Conservation (phyloP, 2,329 filamentous ascomycete species). For the Fusarium longipes region DNA sequence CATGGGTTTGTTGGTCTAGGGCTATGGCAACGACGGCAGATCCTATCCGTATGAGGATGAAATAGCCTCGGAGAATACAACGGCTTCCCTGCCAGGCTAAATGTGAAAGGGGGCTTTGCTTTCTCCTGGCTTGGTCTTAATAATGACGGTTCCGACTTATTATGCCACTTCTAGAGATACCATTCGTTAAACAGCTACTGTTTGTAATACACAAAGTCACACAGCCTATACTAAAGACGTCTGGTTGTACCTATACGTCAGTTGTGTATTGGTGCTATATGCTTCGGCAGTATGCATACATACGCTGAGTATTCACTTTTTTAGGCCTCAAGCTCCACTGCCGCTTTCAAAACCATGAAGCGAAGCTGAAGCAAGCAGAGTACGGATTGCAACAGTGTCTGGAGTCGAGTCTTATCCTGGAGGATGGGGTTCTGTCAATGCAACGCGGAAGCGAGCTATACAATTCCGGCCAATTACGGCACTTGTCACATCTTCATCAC, state of each 20-base stretch:
- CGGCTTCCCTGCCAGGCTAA: conserved; percentile 39
- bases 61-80: conserved; percentile 30
- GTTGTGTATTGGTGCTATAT: conserved; percentile 12
- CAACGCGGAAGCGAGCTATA: conserved; percentile 16
- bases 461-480: conserved; percentile 36
- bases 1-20: conserved; percentile 12
- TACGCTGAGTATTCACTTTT: conserved; percentile 9
- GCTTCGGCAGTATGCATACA: conserved; percentile 14
- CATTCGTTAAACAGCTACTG: conserved; percentile 11
- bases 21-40: conserved; percentile 24
- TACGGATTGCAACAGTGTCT: conserved; percentile 5
- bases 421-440: neutral
- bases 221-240: conserved; percentile 2
- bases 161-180: neutral
- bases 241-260: conserved; percentile 6
- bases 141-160: conserved; percentile 8
- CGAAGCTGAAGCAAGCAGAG: conserved; percentile 26
- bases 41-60: conserved; percentile 38
- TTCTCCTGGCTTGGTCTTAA: conserved; percentile 16
- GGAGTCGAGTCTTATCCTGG: conserved; percentile 11
- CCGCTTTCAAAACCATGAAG: neutral
- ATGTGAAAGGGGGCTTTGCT: conserved; percentile 33
- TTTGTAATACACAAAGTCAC: conserved; percentile 3
- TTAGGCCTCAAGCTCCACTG: conserved; percentile 7
- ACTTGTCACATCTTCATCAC: conserved; percentile 34